Evolutionary conservation across 1,139 yeast genomes (phyloP).

Genomic region (Hyphopichia pseudoburtonii): DNA sequence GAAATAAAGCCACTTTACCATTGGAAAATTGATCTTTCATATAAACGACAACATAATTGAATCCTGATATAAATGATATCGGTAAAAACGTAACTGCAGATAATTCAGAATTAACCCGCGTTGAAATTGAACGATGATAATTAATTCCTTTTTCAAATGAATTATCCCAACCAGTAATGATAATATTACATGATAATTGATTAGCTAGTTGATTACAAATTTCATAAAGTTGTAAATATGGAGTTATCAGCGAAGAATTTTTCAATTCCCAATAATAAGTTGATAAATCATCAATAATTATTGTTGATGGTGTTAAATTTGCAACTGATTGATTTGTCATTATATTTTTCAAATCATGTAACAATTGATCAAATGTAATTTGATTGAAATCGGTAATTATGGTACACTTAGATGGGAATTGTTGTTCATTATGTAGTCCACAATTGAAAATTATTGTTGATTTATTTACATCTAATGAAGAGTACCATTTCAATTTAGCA

Average conservation of each 20-base stretch:
- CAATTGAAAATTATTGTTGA: not conserved
- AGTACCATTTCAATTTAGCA: not conserved
- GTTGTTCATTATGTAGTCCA: not conserved
- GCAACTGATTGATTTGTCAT: not conserved
- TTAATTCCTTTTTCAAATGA: slow-evolving; percentile 32
- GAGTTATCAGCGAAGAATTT: too few species aligned
- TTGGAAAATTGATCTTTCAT: too few species aligned
- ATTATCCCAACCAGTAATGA: slow-evolving; percentile 35
- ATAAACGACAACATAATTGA: slow-evolving; percentile 11
- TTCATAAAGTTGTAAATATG: too few species aligned
- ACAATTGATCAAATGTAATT: not conserved
- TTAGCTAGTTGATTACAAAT: too few species aligned
- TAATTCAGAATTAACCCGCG: too few species aligned
- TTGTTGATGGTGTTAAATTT: not conserved
- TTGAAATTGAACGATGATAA: too few species aligned
- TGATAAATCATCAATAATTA: slow-evolving; percentile 4
- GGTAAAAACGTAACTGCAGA: too few species aligned
- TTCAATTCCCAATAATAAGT: slow-evolving; percentile 30
- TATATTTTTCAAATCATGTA: not conserved
- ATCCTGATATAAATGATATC: slow-evolving; percentile 11
- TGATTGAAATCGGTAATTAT: too few species aligned
- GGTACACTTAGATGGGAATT: not conserved
- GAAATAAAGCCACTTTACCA: not conserved
- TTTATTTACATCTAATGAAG: not conserved
- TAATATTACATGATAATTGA: slow-evolving; percentile 34